These are phyloP conservation scores for Colletotrichum sp. DNA, from an alignment of 2,329 filamentous ascomycete genomes.

Conservation along the genomic window DNA sequence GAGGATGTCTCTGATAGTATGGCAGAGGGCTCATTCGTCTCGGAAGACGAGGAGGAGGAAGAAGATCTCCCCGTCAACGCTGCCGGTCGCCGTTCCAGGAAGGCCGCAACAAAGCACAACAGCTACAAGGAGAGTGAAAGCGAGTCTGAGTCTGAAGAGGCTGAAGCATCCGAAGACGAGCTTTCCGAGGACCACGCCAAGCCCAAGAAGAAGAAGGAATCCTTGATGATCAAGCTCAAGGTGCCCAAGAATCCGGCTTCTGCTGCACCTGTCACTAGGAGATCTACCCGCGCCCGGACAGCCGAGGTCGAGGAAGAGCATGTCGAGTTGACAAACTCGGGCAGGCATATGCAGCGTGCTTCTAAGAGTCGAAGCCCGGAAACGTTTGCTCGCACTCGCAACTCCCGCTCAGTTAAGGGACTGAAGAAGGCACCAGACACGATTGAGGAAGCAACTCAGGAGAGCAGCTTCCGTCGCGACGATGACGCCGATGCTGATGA, in stretches of 20 bases:
- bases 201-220: constrained; percentile 32
- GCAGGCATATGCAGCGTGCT: constrained; percentile 57
- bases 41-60: constrained; percentile 42
- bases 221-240: constrained; percentile 50
- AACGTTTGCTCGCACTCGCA: constrained; percentile 45
- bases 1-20: constrained; percentile 61
- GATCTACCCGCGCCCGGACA: constrained; percentile 58
- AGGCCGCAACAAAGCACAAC: constrained; percentile 48
- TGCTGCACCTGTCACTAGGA: constrained; percentile 39
- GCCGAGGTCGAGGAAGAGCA: constrained; percentile 61
- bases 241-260: constrained; percentile 32
- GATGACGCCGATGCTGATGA: constrained; percentile 43
- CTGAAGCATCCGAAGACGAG: constrained; percentile 30
- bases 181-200: constrained; percentile 23
- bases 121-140: constrained; percentile 54
- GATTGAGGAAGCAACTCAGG: constrained; percentile 59
- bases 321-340: constrained; percentile 64
- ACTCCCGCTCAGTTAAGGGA: constrained; percentile 56
- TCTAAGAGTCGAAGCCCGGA: constrained; percentile 65
- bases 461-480: constrained; percentile 46
- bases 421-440: constrained; percentile 53
- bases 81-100: constrained; percentile 54
- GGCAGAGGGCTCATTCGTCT: constrained; percentile 53
- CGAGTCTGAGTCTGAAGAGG: constrained; percentile 40
- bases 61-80: constrained; percentile 49